phyloP scores from a whole-genome alignment of 2,329 filamentous ascomycete species.

The Penicillium brevicompactum region DNA sequence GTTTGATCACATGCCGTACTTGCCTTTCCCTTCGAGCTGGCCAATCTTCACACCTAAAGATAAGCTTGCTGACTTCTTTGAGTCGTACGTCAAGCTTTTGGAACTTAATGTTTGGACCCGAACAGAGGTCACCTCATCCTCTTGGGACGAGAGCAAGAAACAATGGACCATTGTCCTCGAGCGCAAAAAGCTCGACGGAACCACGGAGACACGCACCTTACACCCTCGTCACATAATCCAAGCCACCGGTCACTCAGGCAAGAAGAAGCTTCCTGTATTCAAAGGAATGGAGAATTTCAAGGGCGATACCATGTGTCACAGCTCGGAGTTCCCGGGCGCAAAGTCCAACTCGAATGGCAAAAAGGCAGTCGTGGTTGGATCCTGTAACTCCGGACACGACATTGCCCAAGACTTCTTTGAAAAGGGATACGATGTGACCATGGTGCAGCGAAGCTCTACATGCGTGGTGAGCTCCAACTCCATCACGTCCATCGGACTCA shows the following conservation, averaged over 20 bases:
- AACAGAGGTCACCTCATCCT: conserved; percentile 51
- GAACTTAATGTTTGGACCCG: conserved; percentile 69
- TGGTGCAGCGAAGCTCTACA: conserved; percentile 69
- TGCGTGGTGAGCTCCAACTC: conserved; percentile 62
- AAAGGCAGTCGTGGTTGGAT: conserved; percentile 67
- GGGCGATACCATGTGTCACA: conserved; percentile 63
- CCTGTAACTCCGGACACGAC: conserved; percentile 70
- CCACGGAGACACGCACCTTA: conserved; percentile 55
- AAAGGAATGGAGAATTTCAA: conserved; percentile 57
- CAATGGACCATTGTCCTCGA: conserved; percentile 60
- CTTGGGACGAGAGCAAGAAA: conserved; percentile 54
- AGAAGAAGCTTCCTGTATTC: conserved; percentile 57
- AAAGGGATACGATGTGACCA: conserved; percentile 67
- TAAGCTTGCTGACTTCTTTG: conserved; percentile 70
- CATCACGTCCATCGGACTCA: conserved; percentile 56
- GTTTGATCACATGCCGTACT: conserved; percentile 60
- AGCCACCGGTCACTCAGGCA: conserved; percentile 69
- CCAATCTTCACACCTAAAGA: conserved; percentile 72
- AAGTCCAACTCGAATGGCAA: conserved; percentile 52
- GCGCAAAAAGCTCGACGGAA: conserved; percentile 42
- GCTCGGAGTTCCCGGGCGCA: conserved; percentile 61
- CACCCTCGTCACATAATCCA: conserved; percentile 67
- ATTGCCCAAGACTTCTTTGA: conserved; percentile 70
- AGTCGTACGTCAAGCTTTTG: conserved; percentile 64
- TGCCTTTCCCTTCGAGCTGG: conserved; percentile 66